Evolutionary conservation across 1,139 yeast species (phyloP), one percentile per base, ranked within the genome.

Genomic region (Pichia sp.): DNA sequence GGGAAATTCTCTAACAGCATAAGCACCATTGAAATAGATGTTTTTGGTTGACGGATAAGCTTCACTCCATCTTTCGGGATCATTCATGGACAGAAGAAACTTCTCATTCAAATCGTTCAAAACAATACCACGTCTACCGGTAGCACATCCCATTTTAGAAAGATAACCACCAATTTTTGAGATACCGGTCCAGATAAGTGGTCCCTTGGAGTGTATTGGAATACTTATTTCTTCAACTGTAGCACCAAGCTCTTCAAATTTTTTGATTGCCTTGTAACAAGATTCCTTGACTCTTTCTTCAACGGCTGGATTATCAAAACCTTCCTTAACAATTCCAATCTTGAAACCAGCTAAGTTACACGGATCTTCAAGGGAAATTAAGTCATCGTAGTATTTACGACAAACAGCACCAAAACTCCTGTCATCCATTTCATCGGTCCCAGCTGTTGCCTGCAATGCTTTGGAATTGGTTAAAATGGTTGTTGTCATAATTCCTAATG

Each of bases 401-500:
- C 33, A 34, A 14, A 21, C 18, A 13, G 47, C 43, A 10, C 45
- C 41, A 12, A 41, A 39, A 34, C 53, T 56, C 30, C 65, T 50
- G 39, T 60, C 64, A 38, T 60, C 65, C 27, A 56, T 47, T n/a
- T 48, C 54, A 42, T 60, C 64, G 10, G 47, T 47, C 2, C 65
- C 64, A 16, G 64, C 60, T 25, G 59, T 37, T 4, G 50, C 62
- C 34, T 55, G 53, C 16, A 60, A 45, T 24, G 56, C 41, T 29
- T 47, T 43, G n/a, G 61, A 61, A 41, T 59, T 61, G 11, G 51
- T 56, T 21, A 55, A 44, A 4, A 60, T 63, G 24, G 55, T 51
- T 36, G 62, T 51, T 2, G 71, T 55, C 51, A 67, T 53, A 6
- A 70, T 69, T 1, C 72, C 72, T 12, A 62, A 54, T 22, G 64